Evolutionary conservation across 192 early-diverging fungal genomes (phyloP), one percentile per base, ranked within the genome.

Genomic region (Glomus cerebriforme): DNA sequence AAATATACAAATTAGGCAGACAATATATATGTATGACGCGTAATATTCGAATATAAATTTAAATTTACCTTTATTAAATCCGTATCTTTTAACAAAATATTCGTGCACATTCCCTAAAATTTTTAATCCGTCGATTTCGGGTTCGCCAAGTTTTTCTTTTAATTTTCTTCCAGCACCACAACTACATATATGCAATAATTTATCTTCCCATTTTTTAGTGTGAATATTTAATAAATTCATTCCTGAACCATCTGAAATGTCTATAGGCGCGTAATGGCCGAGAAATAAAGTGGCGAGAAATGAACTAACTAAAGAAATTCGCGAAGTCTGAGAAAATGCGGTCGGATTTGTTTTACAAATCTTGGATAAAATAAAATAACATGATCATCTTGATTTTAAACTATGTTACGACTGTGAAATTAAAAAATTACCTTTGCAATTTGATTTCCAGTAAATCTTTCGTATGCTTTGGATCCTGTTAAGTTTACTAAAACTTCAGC

Each of bases 391-490:
- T 77, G 17, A 47, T 67, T 65, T 15, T 47, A 37, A 76, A 70
- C 8, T 19, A 17, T 13, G 24, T 19, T 10, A 27, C 37, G 83
- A 59, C 83, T 10, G 43, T 10, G 12, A 1, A 54, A 54, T 15
- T 15, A 17, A 4, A 22, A 54, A 54, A 54, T 6, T 85, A 93
- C 85, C 79, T 93, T 93, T 27, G 88, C 82, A 37, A 92, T 90
- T 77, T 95, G 94, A 37, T 88, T 88, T 27, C 90, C 93, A 0
- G 94, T 94, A 78, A 92, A 96, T 15, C 95, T 87, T 82, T 96
- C 95, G 82, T 94, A 95, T 0, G 88, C 92, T 2, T 81, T 86
- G 5, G 93, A 94, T 19, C 95, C 95, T 5, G 95, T 92, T 58
- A 92, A 68, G 7, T 87, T 79, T 10, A 92, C 93, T 59, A 96